These are phyloP conservation scores for Alternaria gaisen DNA, from an alignment of 2,329 filamentous ascomycete genomes.

Conservation along the genomic window DNA sequence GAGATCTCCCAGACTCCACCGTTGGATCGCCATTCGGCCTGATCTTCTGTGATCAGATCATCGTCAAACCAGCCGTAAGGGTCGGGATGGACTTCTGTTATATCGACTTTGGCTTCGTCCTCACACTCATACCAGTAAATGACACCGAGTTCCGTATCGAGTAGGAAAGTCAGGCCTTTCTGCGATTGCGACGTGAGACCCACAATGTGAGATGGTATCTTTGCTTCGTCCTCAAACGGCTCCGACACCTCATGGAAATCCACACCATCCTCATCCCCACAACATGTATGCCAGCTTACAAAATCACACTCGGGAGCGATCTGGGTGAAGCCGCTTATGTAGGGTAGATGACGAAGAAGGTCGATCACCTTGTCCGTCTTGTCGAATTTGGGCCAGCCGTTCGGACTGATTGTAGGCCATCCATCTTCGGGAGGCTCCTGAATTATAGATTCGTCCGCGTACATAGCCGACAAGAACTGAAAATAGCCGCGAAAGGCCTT, in stretches of 20 bases:
- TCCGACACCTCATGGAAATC: neutral
- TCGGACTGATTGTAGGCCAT: slow-evolving; percentile 16
- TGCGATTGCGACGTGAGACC: neutral
- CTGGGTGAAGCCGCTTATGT: neutral
- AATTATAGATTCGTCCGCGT: slow-evolving; percentile 16
- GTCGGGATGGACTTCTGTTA: neutral
- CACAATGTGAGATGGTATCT: slow-evolving; percentile 20
- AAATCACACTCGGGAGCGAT: slow-evolving; percentile 8
- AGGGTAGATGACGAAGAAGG: slow-evolving; percentile 18
- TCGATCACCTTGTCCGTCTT: slow-evolving; percentile 22
- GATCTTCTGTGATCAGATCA: neutral
- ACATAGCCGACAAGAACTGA: slow-evolving; percentile 23
- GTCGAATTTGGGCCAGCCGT: slow-evolving; percentile 1
- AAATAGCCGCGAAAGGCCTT: slow-evolving; percentile 18
- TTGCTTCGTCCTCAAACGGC: slow-evolving; percentile 1
- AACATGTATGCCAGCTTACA: slow-evolving; percentile 5
- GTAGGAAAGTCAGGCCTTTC: slow-evolving; percentile 11
- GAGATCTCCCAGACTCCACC: slow-evolving; percentile 16
- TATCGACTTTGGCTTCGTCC: neutral
- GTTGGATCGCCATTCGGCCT: slow-evolving; percentile 18
- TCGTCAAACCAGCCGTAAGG: slow-evolving; percentile 5
- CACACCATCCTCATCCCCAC: slow-evolving; percentile 5
- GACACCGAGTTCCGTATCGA: slow-evolving; percentile 20
- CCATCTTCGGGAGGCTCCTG: slow-evolving; percentile 18
- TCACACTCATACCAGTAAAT: slow-evolving; percentile 18